phyloP scores from a whole-genome alignment of 1,284 basidiomycete genomes.

The Puccinia coronata region DNA sequence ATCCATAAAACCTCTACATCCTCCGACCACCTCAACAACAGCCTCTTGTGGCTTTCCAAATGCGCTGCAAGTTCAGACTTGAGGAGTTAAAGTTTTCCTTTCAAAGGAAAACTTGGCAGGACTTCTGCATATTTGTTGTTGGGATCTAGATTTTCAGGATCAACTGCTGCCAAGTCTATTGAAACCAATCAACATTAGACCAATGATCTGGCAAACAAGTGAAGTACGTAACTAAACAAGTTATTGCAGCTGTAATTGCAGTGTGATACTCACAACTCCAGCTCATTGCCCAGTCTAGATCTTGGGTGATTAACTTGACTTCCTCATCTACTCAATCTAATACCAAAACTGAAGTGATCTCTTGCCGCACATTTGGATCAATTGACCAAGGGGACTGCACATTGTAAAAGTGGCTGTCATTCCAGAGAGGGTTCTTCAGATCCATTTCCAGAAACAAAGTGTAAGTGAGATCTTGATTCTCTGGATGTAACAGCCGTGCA shows the following conservation, averaged over 20 bases:
- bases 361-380: neutral
- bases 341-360: neutral
- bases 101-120: neutral
- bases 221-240: no score
- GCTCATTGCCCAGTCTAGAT: neutral
- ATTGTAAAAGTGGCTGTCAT: constrained; percentile 1
- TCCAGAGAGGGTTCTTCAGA: constrained; percentile 2
- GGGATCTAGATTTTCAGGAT: neutral
- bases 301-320: neutral
- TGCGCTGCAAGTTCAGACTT: neutral
- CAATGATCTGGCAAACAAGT: neutral
- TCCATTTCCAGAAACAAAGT: neutral
- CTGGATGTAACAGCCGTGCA: neutral
- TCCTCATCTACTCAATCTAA: neutral
- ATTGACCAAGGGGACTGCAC: neutral
- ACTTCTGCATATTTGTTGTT: neutral
- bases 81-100: neutral
- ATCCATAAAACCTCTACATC: no score
- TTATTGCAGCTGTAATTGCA: no score
- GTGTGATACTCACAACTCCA: neutral
- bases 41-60: no score
- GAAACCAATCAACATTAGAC: no score
- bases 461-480: neutral
- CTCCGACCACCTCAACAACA: no score
- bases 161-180: neutral